A percentile compares a stretch with the other conserved stretches of the same genome.
Evolutionary conservation across 768 basidiomycete species (phyloP).

Genomic region (Atractiella rhizophila): DNA sequence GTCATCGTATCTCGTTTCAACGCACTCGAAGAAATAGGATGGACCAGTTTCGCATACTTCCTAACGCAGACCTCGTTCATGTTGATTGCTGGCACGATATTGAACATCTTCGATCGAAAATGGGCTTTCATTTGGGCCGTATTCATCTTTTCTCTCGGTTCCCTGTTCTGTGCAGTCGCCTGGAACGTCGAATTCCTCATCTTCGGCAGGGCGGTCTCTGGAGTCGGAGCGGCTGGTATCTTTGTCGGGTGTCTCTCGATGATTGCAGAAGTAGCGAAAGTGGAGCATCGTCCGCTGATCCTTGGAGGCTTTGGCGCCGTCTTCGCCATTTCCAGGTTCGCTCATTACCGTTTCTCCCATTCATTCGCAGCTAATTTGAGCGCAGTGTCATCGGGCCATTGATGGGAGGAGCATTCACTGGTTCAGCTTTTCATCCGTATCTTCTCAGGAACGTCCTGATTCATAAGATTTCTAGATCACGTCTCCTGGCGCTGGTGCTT

Average conservation of each 20-base stretch:
- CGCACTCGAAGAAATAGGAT: conserved; percentile 13
- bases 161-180: conserved; percentile 25
- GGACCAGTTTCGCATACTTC: conserved; percentile 17
- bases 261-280: conserved; percentile 12
- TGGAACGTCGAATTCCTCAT: conserved; percentile 20
- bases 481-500: conserved; percentile 40
- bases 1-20: conserved; percentile 7
- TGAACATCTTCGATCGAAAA: conserved; percentile 21
- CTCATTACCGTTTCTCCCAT: too few species aligned
- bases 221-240: conserved; percentile 27
- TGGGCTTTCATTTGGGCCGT: conserved; percentile 13
- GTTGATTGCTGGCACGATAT: conserved; percentile 19
- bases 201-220: conserved; percentile 28
- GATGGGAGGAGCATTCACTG: conserved; percentile 22
- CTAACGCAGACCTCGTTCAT: conserved; percentile 17
- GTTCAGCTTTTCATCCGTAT: too few species aligned
- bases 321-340: conserved; percentile 18
- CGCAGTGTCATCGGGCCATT: conserved; percentile 21
- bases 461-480: too few species aligned
- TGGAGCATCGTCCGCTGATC: conserved; percentile 18
- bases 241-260: conserved; percentile 20
- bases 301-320: conserved; percentile 26
- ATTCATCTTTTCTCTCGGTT: conserved; percentile 22
- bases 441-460: too few species aligned
- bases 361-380: conserved; percentile 22